Evolutionary conservation across 345 rosid genomes (phyloP), one percentile per base, ranked within the genome.

Genomic region (Turritis glabra): DNA sequence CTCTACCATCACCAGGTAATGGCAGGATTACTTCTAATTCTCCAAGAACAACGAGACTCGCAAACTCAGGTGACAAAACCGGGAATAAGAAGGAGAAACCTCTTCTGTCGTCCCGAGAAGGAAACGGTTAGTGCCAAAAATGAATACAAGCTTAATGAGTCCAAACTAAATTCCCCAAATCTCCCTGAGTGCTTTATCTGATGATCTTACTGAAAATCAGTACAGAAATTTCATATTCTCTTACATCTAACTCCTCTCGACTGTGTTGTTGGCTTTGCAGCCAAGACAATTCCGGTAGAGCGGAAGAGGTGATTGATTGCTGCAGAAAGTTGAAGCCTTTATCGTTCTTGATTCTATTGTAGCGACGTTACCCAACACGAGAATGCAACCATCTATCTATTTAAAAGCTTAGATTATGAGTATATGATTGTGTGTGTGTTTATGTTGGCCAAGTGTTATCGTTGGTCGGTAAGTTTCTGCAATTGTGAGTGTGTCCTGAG

Each of bases 21-120:
- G 74, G 84, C 67, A 89, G 85, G 82, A 73, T 86, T 75, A 86
- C 86, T 72, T 89, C 97, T 2, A 85, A 82, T 43, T 89, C 97
- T 61, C 91, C 98, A 14, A 89, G 94, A 81, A 81, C 90, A 27
- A 89, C 87, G 23, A 90, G 87, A 72, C 79, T 67, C 35, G 66
- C 79, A 66, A 77, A 80, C 70, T 51, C 86, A 15, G 81, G 90
- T 59, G 85, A 86, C 67, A 91, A 89, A 80, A 82, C 80, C 5
- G 63, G 84, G 58, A 90, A 64, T 78, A 91, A 85, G 82, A 76
- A 80, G 17, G 96, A 90, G 69, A 89, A 78, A 74, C 78, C 83
- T 53, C 56, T 74, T 70, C 63, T 77, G 25, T 59, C 88, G 5
- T 86, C 87, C 35, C 80, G 75, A 81, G 90, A 92, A 72, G 86